phyloP scores from a whole-genome alignment of 495 filamentous ascomycete species.

The Echria macrotheca region DNA sequence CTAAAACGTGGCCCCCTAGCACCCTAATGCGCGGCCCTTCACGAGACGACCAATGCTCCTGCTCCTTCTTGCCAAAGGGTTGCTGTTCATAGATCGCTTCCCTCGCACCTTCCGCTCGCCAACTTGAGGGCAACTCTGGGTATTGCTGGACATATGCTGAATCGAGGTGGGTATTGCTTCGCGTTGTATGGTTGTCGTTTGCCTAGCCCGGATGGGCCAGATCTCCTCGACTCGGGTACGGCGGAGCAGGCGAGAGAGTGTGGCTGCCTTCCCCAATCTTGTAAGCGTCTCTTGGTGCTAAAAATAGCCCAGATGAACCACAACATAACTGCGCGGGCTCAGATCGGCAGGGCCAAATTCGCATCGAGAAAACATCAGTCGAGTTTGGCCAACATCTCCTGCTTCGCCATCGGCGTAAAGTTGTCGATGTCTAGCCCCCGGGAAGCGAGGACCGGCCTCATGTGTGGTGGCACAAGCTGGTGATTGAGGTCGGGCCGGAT shows the following conservation, averaged over 20 bases:
- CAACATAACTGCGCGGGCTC: too few species aligned
- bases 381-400: conserved; percentile 96
- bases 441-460: conserved; percentile 63
- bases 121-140: conserved; percentile 15
- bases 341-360: too few species aligned
- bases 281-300: conserved; percentile 22
- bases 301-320: conserved; percentile 24
- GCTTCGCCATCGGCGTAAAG: conserved; percentile 81
- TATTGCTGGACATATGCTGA: conserved; percentile 14
- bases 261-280: conserved; percentile 23
- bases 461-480: conserved; percentile 78
- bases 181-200: conserved; percentile 7
- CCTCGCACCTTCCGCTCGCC: neutral
- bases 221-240: conserved; percentile 23
- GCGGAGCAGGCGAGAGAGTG: conserved; percentile 21
- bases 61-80: conserved; percentile 9
- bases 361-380: conserved; percentile 71
- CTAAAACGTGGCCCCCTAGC: conserved; percentile 30
- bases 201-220: too few species aligned
- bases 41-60: conserved; percentile 19
- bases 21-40: conserved; percentile 21
- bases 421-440: conserved; percentile 90
- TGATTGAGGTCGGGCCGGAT: conserved; percentile 84
- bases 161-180: conserved; percentile 13
- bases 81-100: conserved; percentile 8